These are phyloP conservation scores for Apiospora malaysiana DNA, from an alignment of 2,329 filamentous ascomycete genomes.

Conservation along the genomic window DNA sequence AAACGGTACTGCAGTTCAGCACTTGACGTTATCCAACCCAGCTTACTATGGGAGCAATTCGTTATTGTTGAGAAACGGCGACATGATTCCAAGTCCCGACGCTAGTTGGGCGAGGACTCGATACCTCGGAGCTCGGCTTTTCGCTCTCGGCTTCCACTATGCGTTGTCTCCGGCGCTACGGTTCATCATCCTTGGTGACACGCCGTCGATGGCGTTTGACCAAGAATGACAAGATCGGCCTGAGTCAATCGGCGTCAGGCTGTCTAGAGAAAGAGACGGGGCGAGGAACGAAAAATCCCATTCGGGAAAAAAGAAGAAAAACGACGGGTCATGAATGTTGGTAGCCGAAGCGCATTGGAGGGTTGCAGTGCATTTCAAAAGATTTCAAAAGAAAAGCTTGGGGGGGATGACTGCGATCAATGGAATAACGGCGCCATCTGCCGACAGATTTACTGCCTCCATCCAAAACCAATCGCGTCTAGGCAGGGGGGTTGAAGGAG, in stretches of 20 bases:
- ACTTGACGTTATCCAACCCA: too few species aligned
- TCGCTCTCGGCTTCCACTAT: background rate
- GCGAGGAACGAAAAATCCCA: background rate
- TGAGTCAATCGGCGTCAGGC: background rate
- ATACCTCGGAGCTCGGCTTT: background rate
- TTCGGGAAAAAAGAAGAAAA: background rate
- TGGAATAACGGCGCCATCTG: background rate
- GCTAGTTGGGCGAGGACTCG: too few species aligned
- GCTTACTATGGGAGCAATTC: too few species aligned
- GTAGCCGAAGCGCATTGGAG: background rate
- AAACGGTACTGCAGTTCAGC: too few species aligned
- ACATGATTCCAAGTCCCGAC: too few species aligned
- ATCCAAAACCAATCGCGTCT: background rate
- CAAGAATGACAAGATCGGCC: background rate
- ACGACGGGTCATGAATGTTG: background rate
- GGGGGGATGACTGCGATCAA: background rate
- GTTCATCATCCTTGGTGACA: background rate
- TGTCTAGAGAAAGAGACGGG: background rate
- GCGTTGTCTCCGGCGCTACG: background rate
- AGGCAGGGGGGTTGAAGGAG: background rate
- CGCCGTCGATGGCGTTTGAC: background rate
- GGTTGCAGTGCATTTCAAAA: background rate
- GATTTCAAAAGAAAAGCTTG: background rate
- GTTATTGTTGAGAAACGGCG: too few species aligned
- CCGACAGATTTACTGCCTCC: too few species aligned